Percentiles rank a stretch among this genome's conserved stretches.
phyloP scores from a whole-genome alignment of 768 basidiomycete genomes.

The Russula olivacea region DNA sequence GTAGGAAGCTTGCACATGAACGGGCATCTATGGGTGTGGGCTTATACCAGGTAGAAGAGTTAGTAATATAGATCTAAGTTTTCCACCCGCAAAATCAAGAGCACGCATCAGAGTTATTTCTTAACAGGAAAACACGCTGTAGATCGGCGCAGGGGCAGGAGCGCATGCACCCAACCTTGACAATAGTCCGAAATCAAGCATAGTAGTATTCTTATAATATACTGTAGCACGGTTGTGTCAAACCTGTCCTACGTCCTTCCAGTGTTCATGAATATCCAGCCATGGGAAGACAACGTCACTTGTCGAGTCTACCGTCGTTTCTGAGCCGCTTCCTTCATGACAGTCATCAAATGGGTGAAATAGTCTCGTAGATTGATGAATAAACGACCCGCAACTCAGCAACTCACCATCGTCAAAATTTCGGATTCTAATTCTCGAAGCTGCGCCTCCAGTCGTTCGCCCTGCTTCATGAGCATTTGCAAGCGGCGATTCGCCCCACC shows the following conservation, averaged over 20 bases:
- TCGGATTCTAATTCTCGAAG: conserved; percentile 55
- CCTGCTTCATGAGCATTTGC: conserved; percentile 58
- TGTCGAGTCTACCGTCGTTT: conserved; percentile 15
- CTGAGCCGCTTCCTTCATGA: conserved; percentile 22
- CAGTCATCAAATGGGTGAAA: not conserved
- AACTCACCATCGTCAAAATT: conserved; percentile 48
- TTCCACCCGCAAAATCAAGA: conserved; percentile 6
- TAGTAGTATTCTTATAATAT: not conserved
- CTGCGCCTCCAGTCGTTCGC: conserved; percentile 62
- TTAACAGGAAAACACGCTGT: not conserved
- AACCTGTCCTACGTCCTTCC: not conserved
- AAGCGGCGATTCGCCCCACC: conserved; percentile 53
- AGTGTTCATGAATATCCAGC: not conserved
- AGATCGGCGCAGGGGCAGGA: not conserved
- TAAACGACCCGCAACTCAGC: no score
- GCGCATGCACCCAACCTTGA: not conserved
- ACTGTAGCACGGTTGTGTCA: no score
- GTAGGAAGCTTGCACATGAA: conserved; percentile 49
- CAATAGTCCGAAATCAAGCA: not conserved
- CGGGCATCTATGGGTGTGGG: conserved; percentile 51
- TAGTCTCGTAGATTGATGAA: not conserved
- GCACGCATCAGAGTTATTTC: conserved; percentile 24
- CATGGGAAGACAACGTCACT: not conserved
- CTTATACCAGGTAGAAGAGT: conserved; percentile 66
- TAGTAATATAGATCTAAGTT: conserved; percentile 41